Base-by-base conservation (phyloP, 2,329 filamentous ascomycete genomes). In the Aureobasidium musti region DNA sequence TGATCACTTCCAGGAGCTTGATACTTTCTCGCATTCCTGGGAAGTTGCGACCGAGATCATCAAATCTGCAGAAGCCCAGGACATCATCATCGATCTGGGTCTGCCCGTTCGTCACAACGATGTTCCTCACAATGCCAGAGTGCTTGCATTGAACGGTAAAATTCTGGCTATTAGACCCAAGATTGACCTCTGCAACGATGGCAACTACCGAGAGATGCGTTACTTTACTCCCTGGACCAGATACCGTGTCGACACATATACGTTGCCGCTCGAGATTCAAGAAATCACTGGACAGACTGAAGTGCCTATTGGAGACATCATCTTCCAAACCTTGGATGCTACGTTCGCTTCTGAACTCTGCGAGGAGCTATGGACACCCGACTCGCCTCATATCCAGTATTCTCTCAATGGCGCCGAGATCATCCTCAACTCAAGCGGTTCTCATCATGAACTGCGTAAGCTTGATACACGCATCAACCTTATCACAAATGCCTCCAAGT, bases 131-230 rank as follows among this genome's bases (percentile, higher is more conserved):
- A 91, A 90, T 74, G 86, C 85, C 70, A 81, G 89, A 28, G 80
- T 89, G n/a, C 83, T 91, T 68, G 80, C 81, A 68, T 81, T 87
- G 60, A 84, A 92, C 70, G 83, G 86, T 60, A 86, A 88, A 77
- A 87, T 93, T 23, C 77, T 92, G 21, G 80, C 89, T 67, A 89
- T 95, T 67, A 82, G 90, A 13, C 89, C 89, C 0, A 92, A 92
- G 77, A 81, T 91, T 69, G 87, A 82, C 72, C 82, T 92, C 6
- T 89, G 89, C 56, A 89, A 90, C 68, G 88, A 91, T 75, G 89
- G 89, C 1, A 90, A 82, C 71, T 81, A 78, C 63, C 75, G 80
- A 6, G 80, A 82, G 70, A 77, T 78, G 76, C 70, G 76, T 39
- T 77, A 86, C 75, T 91, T 90, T 72, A 86, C 83, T 0, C 83